Evolutionary conservation across 1,284 basidiomycete genomes (phyloP).

Genomic region (Ganoderma leucocontextum): DNA sequence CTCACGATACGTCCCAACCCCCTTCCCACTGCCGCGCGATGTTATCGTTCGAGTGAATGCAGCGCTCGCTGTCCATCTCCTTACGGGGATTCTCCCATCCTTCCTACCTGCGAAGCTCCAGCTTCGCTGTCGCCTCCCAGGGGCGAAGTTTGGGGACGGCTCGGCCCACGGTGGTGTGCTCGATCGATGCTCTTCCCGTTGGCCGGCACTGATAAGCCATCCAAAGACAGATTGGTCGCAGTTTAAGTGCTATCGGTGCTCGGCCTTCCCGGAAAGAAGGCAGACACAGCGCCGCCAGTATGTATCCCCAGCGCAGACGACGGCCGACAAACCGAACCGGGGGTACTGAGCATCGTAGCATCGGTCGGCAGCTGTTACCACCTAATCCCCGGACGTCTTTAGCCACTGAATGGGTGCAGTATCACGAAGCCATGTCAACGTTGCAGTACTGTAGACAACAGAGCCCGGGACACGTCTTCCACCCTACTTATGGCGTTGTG

Average conservation of each 20-base stretch:
- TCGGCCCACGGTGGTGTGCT: no score
- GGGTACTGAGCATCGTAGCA: slow-evolving; percentile 1
- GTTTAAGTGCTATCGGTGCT: no score
- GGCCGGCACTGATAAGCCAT: no score
- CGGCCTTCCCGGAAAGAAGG: neutral
- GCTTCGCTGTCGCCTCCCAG: no score
- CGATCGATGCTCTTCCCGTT: no score
- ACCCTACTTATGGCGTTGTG: no score
- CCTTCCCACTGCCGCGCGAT: neutral
- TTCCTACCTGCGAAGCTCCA: no score
- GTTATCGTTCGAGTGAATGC: neutral
- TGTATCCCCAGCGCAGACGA: neutral
- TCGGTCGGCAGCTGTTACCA: neutral
- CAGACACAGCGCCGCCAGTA: neutral
- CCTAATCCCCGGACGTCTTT: neutral
- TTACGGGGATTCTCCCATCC: no score
- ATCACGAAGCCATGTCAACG: neutral
- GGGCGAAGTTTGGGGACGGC: no score
- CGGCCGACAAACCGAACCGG: neutral
- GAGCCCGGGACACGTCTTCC: no score
- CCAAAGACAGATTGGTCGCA: no score
- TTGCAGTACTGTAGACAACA: neutral
- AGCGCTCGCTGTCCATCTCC: neutral
- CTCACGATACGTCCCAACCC: neutral
- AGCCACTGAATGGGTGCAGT: neutral